Base-by-base conservation (phyloP, 495 filamentous ascomycete species). In the Rostrohypoxylon terebratum region DNA sequence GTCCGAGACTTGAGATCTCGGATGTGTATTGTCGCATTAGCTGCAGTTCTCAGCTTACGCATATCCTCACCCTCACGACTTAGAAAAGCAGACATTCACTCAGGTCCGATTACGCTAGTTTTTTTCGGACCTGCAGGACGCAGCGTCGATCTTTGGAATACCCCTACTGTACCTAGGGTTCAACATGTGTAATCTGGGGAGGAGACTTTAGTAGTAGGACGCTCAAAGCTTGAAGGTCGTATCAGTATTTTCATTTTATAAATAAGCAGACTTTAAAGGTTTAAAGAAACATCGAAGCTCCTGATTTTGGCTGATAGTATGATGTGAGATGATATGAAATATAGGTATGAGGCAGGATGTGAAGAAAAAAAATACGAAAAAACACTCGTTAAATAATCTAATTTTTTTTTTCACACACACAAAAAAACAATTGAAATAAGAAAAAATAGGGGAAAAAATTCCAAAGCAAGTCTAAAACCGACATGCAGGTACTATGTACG, bases 1-100 rank as follows among this genome's bases (percentile, higher is more conserved):
- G 9, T 66, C 71, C 71, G 66, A 69, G 71, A 70, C 66, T 59
- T 31, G 59, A 57, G 71, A 36, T 63, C 23, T 69, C 66, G 63
- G 63, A 48, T 62, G 70, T 57, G 63, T n/a, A 55, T 28, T 28
- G 14, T 62, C 31, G 42, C 66, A 69, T 63, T 60, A 33, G 50
- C 57, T 63, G 34, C 48, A 63, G 44, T 36, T 25, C 54, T 59
- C 36, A 50, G 63, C 42, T 28, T 28, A 28, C 28, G 28, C 28
- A 28, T 28, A 28, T 5, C 28, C 28, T 28, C 28, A 28, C 28
- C 28, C 28, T 28, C 28, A 28, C 28, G 28, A 28, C 28, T 28
- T 28, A 4, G 28, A n/a, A 33, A 6, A 31, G 40, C 3, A 18
- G 48, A 11, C 44, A 11, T 40, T 67, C 58, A 67, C 67, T 67